Percentiles rank a stretch among this genome's conserved stretches.
phyloP scores from a whole-genome alignment of 2,329 filamentous ascomycete genomes.

The Paradendryphiella salina region DNA sequence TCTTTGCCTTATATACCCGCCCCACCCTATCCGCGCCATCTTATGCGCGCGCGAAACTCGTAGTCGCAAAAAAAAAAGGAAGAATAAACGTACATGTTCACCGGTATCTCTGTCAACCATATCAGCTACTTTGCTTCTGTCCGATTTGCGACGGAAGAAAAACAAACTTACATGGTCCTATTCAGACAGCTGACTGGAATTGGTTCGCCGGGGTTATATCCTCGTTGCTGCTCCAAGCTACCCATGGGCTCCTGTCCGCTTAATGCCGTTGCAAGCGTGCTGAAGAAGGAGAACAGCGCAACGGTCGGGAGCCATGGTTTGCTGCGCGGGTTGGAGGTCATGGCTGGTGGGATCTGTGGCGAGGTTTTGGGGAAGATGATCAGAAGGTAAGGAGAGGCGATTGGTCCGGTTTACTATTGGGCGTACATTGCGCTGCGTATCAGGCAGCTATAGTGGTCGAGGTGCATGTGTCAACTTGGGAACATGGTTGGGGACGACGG shows the following conservation, averaged over 20 bases:
- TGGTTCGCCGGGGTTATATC: slow-evolving; percentile 54
- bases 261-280: slow-evolving; percentile 45
- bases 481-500: slow-evolving; percentile 7
- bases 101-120: slow-evolving; percentile 71
- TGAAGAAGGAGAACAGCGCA: slow-evolving; percentile 37
- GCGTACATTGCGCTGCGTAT: slow-evolving; percentile 2
- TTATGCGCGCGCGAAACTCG: neutral
- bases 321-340: neutral
- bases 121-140: slow-evolving; percentile 12
- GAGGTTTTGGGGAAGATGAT: too few relatives aligned
- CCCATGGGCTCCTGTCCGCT: slow-evolving; percentile 50
- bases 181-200: slow-evolving; percentile 59
- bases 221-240: slow-evolving; percentile 39
- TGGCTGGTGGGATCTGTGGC: neutral
- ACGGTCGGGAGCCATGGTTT: slow-evolving; percentile 28
- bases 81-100: slow-evolving; percentile 63
- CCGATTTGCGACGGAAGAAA: neutral
- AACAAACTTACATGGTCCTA: slow-evolving; percentile 52
- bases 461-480: slow-evolving; percentile 13
- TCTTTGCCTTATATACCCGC: too few relatives aligned
- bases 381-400: too few relatives aligned
- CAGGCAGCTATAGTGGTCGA: slow-evolving; percentile 4
- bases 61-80: neutral
- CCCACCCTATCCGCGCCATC: neutral
- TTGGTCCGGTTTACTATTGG: neutral